phyloP scores from a whole-genome alignment of 2,329 filamentous ascomycete species.

The Aspergillus cejpii region DNA sequence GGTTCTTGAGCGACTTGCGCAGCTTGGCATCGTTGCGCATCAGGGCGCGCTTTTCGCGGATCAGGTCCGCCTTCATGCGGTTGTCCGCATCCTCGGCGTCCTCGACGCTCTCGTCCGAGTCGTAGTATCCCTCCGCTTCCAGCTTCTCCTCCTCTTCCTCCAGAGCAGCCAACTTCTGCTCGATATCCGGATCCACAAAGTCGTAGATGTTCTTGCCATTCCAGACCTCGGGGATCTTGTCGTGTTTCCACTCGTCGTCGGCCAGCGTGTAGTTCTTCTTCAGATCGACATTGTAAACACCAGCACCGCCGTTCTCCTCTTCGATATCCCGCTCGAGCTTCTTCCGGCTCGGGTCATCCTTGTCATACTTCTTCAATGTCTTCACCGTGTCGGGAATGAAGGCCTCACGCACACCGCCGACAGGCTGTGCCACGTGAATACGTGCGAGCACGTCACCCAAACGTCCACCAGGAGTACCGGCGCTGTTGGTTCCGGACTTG shows the following conservation, averaged over 20 bases:
- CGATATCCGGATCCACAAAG: constrained; percentile 94
- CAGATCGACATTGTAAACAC: constrained; percentile 92
- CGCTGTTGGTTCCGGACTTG: constrained; percentile 75
- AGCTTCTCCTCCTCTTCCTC: constrained; percentile 94
- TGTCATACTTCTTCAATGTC: constrained; percentile 80
- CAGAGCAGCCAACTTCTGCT: constrained; percentile 79
- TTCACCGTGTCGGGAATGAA: constrained; percentile 84
- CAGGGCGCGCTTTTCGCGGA: constrained; percentile 86
- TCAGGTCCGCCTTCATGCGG: constrained; percentile 84
- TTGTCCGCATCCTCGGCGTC: constrained; percentile 85
- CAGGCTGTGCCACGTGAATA: constrained; percentile 94
- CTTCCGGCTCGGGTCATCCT: constrained; percentile 73
- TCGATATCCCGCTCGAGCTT: constrained; percentile 80
- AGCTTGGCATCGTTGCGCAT: constrained; percentile 92
- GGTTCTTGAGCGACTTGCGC: constrained; percentile 96
- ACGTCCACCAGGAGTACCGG: constrained; percentile 68
- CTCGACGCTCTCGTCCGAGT: constrained; percentile 73
- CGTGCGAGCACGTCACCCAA: constrained; percentile 84
- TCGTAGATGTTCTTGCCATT: constrained; percentile 97
- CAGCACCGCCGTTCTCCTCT: constrained; percentile 85
- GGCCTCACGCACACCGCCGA: constrained; percentile 72
- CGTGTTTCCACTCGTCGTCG: constrained; percentile 89
- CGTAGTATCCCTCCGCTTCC: constrained; percentile 87
- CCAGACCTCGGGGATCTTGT: constrained; percentile 88
- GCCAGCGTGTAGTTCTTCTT: constrained; percentile 82